Percentiles rank a stretch among this genome's conserved stretches.
Conservation (phyloP, 2,329 filamentous ascomycete genomes). For the Dactylellina haptotyla region DNA sequence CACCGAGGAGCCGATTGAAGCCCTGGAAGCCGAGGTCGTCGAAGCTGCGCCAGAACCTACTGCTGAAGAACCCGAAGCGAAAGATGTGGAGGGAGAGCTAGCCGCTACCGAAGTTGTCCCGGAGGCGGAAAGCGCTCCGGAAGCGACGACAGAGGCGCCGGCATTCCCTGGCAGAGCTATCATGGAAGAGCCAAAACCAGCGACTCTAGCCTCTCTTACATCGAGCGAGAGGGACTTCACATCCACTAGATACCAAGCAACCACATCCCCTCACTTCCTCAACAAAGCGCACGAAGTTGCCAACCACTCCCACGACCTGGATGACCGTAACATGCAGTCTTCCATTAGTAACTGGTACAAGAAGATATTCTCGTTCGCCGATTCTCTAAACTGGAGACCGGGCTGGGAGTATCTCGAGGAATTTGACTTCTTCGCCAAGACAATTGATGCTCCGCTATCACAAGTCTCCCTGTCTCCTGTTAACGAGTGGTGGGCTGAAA, state of each 20-base stretch:
- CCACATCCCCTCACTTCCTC: conserved; percentile 44
- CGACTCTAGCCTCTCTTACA: conserved; percentile 44
- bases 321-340: conserved; percentile 50
- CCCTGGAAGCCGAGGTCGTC: not conserved
- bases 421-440: conserved; percentile 33
- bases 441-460: conserved; percentile 38
- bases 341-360: conserved; percentile 51
- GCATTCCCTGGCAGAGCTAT: conserved; percentile 25
- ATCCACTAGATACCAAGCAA: conserved; percentile 48
- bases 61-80: conserved; percentile 19
- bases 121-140: conserved; percentile 8
- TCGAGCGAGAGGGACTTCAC: conserved; percentile 48
- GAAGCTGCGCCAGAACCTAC: conserved; percentile 13
- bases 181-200: conserved; percentile 38
- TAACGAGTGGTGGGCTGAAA: conserved; percentile 51
- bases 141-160: conserved; percentile 14
- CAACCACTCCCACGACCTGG: conserved; percentile 43
- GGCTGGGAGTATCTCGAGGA: conserved; percentile 49
- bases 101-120: not conserved
- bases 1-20: conserved; percentile 14
- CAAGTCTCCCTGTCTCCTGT: conserved; percentile 35
- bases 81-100: conserved; percentile 7
- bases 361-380: conserved; percentile 41
- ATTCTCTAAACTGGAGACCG: conserved; percentile 45
- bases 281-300: conserved; percentile 43